phyloP scores from a whole-genome alignment of 768 basidiomycete genomes.

The Glaciozyma antarctica region DNA sequence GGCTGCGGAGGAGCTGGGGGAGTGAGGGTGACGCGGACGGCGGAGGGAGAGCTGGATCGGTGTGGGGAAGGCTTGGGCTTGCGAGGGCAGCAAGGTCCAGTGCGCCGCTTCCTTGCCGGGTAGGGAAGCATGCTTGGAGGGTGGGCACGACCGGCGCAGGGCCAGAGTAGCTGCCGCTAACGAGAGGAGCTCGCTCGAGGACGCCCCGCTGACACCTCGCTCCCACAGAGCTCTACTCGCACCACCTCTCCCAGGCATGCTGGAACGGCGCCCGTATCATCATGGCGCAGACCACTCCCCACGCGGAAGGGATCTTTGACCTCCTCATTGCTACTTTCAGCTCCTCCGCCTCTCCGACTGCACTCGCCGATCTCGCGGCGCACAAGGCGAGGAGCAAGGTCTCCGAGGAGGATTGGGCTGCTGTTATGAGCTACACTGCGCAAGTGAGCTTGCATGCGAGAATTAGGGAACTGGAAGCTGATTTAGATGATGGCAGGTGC shows the following conservation, averaged over 20 bases:
- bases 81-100: not conserved
- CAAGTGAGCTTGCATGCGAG: slow-evolving; percentile 47
- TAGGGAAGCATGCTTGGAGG: too few species aligned
- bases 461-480: not conserved
- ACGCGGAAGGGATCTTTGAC: slow-evolving; percentile 32
- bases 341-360: not conserved
- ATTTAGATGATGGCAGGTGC: slow-evolving; percentile 25
- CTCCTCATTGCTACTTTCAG: slow-evolving; percentile 33
- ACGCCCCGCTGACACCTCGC: not conserved
- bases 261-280: slow-evolving; percentile 81
- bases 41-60: not conserved
- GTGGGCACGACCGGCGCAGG: too few species aligned
- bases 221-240: slow-evolving; percentile 54
- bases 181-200: not conserved
- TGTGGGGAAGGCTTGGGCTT: not conserved
- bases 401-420: slow-evolving; percentile 55
- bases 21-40: not conserved
- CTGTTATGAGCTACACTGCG: slow-evolving; percentile 58
- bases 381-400: slow-evolving; percentile 51
- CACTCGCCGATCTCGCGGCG: slow-evolving; percentile 45
- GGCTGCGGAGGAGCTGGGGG: not conserved
- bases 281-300: slow-evolving; percentile 17
- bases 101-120: too few species aligned
- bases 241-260: slow-evolving; percentile 46
- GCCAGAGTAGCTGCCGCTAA: not conserved